Evolutionary conservation across 2,329 filamentous ascomycete species (phyloP).

Genomic region (Colletotrichum paranaense): DNA sequence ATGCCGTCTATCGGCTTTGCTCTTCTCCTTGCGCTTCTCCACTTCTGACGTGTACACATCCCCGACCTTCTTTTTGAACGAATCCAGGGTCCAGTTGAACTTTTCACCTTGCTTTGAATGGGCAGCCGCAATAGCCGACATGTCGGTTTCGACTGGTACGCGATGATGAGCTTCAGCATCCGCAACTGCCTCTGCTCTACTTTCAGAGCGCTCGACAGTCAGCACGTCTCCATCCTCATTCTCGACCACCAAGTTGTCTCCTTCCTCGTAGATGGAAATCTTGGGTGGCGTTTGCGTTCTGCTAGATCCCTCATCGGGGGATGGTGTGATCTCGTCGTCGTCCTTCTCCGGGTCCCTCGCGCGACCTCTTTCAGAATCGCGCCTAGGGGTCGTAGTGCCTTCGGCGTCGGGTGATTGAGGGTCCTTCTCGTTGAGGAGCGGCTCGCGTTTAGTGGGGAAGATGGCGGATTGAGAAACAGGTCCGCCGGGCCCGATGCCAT

Average conservation of each 20-base stretch:
- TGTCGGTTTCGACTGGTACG: constrained; percentile 9
- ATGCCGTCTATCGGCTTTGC: constrained; percentile 65
- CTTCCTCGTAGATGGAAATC: constrained; percentile 84
- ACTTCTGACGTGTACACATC: constrained; percentile 70
- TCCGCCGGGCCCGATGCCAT: constrained; percentile 82
- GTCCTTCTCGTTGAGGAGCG: constrained; percentile 43
- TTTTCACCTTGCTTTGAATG: constrained; percentile 48
- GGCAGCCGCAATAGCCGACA: not conserved
- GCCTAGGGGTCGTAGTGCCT: not conserved
- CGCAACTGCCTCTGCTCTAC: constrained; percentile 32
- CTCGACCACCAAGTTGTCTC: constrained; percentile 82
- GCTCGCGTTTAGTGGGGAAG: constrained; percentile 67
- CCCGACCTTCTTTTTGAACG: constrained; percentile 61
- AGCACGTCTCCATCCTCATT: constrained; percentile 89
- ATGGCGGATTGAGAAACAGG: constrained; percentile 93
- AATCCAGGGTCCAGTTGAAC: constrained; percentile 53
- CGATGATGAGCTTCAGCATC: constrained; percentile 28
- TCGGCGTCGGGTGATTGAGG: constrained; percentile 37
- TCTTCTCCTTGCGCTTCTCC: constrained; percentile 70
- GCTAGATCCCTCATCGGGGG: constrained; percentile 26
- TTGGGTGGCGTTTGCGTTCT: constrained; percentile 38
- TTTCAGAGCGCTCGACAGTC: constrained; percentile 65
- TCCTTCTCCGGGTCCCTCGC: constrained; percentile 27
- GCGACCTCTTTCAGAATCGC: constrained; percentile 26
- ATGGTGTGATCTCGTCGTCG: constrained; percentile 27